Evolutionary conservation across 2,329 filamentous ascomycete species (phyloP), one percentile per base, ranked within the genome.

Genomic region (Dactylellina haptotyla): DNA sequence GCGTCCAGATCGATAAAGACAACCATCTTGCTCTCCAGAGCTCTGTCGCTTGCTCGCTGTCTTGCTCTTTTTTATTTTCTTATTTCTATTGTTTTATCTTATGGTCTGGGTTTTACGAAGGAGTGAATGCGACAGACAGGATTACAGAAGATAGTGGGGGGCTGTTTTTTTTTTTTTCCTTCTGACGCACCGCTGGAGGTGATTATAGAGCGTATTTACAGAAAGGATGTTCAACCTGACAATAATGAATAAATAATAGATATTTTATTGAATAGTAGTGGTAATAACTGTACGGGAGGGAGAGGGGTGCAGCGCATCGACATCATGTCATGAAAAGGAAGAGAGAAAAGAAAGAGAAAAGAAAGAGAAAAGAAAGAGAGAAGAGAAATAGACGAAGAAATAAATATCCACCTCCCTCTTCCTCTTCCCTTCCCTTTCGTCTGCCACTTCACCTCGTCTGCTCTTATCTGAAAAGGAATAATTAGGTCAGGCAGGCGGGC

Each of bases 1-100:
- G 59, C 59, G 67, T 72, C 67, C 59, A 72, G 46, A 53, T 72
- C 67, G 53, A 72, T 72, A 37, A 72, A 72, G 53, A 72, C 59
- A 41, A 72, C 67, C 67, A 72, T 72, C n/a, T 54, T 64, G 10
- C 45, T n/a, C 5, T 20, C 12, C 16, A n/a, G n/a, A n/a, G n/a
- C 23, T n/a, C 6, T 18, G n/a, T n/a, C 37, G 1, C 18, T 4
- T 41, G 14, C 37, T 41, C 12, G 2, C 12, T 46, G 18, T 23
- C 18, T 23, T 46, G 41, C 18, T 46, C 6, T 34, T 34, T 34
- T 34, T 34, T 34, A 34, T 41, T 39, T 41, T 41, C 37, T 41
- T 41, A n/a, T 41, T 41, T 41, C 18, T 41, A 41, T 59, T 50
- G 3, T 43, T 59, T 23, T 46, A 30, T 53, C 18, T 57, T 56